Conservation (phyloP, 805 yeast species). For the Pachysolen tannophilus region DNA sequence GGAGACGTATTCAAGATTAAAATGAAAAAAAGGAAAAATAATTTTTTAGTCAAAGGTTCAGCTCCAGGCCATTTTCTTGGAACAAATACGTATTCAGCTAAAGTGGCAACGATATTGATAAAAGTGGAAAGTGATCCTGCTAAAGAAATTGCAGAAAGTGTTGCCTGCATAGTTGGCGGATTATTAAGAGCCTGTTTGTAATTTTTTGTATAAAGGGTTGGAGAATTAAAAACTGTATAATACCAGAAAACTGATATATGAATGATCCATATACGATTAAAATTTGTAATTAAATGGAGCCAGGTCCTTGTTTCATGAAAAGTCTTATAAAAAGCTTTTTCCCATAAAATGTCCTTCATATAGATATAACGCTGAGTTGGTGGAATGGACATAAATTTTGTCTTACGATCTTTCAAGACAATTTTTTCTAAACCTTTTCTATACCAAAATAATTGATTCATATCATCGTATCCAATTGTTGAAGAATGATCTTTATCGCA, state of each 20-base stretch:
- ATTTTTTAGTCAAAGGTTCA: slow-evolving; percentile 43
- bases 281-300: slow-evolving; percentile 66
- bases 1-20: slow-evolving; percentile 44
- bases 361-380: slow-evolving; percentile 46
- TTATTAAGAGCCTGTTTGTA: slow-evolving; percentile 47
- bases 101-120: slow-evolving; percentile 46
- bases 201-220: slow-evolving; percentile 54
- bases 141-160: slow-evolving; percentile 50
- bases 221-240: slow-evolving; percentile 61
- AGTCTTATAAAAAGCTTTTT: slow-evolving; percentile 61
- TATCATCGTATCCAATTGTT: slow-evolving; percentile 82
- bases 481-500: slow-evolving; percentile 57
- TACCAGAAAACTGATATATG: slow-evolving; percentile 74
- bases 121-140: slow-evolving; percentile 59
- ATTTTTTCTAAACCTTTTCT: slow-evolving; percentile 58
- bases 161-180: slow-evolving; percentile 51
- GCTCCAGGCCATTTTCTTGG: slow-evolving; percentile 75
- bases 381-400: slow-evolving; percentile 43
- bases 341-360: slow-evolving; percentile 57
- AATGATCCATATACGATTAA: slow-evolving; percentile 73
- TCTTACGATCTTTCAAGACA: slow-evolving; percentile 32
- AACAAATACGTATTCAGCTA: slow-evolving; percentile 53
- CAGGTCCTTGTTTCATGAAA: slow-evolving; percentile 69
- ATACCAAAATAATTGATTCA: slow-evolving; percentile 85
- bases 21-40: slow-evolving; percentile 32